Evolutionary conservation across 495 filamentous ascomycete genomes (phyloP), one percentile per base, ranked within the genome.

Genomic region (Sphaerosporella brunnea): DNA sequence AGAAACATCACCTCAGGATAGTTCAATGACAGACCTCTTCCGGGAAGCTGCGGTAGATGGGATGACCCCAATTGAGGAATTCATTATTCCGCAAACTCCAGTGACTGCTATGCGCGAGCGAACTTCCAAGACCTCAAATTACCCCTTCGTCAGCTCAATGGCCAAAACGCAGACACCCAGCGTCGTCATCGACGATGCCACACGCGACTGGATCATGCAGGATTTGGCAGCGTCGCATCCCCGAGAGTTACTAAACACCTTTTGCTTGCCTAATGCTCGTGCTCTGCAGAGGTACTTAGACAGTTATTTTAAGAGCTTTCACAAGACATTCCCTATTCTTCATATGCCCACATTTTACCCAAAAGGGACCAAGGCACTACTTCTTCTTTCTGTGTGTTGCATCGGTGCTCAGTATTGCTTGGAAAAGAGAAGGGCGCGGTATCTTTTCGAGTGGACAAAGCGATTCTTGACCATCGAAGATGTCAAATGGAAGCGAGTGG

Each of bases 41-140:
- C 40, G 26, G 7, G 40, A 43, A n/a, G n/a, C n/a, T 43, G 19
- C 20, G 23, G 23, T 43, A 13, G 24, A 16, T 13, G 78, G 59
- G 69, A 66, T 1, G 73, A 72, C n/a, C 73, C 73, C 50, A 36
- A 32, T 13, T 25, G 49, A 46, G 73, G 75, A 0, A 78, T 79
- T 63, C 71, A 70, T 53, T 73, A 75, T 40, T 73, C 71, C 7
- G 73, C 75, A 26, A 75, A 73, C n/a, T 70, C 68, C 52, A 50
- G 78, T 56, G 73, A 78, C n/a, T n/a, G n/a, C n/a, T n/a, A n/a
- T n/a, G n/a, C n/a, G 75, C 69, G 68, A 54, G 73, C 73, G 2
- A 74, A 28, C 32, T 39, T 26, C 45, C 15, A 34, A 48, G 4
- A 28, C 20, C n/a, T 46, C 43, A 7, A 43, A 43, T 16, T 28